Percentiles rank a stretch among this genome's conserved stretches.
Evolutionary conservation across 176 grass and related monocot species (phyloP).

Genomic region (Poa pratensis): DNA sequence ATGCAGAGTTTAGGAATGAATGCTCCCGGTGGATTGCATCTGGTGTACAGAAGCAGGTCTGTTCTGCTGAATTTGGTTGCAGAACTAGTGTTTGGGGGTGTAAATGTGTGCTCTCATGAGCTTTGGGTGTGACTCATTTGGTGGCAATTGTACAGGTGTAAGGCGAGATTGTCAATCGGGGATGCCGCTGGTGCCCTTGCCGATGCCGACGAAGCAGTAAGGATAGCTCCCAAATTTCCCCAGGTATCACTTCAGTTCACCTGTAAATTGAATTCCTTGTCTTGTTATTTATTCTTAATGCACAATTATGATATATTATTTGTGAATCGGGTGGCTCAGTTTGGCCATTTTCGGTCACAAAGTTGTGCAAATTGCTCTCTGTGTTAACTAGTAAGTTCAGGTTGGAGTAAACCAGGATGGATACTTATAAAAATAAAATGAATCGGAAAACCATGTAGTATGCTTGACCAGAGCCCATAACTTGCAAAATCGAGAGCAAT

Average conservation of each 20-base stretch:
- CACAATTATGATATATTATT: neutral
- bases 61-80: neutral
- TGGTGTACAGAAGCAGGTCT: constrained; percentile 74
- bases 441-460: neutral
- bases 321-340: neutral
- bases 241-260: constrained; percentile 41
- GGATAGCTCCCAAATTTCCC: constrained; percentile 59
- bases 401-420: neutral
- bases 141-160: constrained; percentile 58
- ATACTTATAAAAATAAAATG: too few species aligned
- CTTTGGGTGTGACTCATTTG: constrained; percentile 7
- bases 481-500: neutral
- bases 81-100: neutral
- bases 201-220: constrained; percentile 68
- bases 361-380: neutral
- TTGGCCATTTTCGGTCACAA: neutral
- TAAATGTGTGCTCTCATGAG: neutral
- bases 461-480: neutral
- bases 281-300: neutral
- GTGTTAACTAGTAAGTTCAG: neutral
- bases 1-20: constrained; percentile 58
- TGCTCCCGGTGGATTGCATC: constrained; percentile 66
- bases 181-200: constrained; percentile 53
- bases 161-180: constrained; percentile 64
- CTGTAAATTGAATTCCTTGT: neutral